phyloP scores from a whole-genome alignment of 2,329 filamentous ascomycete genomes.

The Fusarium chlamydosporum region DNA sequence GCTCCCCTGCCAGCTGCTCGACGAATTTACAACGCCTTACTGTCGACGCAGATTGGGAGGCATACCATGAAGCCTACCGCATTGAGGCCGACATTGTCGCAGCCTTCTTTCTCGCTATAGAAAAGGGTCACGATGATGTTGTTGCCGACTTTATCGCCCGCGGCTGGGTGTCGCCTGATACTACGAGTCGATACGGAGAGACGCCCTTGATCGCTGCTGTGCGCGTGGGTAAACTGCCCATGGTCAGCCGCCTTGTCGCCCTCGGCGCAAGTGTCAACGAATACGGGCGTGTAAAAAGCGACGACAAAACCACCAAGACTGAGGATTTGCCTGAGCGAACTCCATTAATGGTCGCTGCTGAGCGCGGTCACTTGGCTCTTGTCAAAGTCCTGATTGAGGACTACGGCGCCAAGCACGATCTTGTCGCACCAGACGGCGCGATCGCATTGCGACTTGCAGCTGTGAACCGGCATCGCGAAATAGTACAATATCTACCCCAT shows the following conservation, averaged over 20 bases:
- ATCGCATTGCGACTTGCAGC: constrained; percentile 63
- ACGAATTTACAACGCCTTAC: constrained; percentile 1
- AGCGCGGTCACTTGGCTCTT: constrained; percentile 57
- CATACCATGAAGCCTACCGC: constrained; percentile 21
- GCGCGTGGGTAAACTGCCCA: constrained; percentile 48
- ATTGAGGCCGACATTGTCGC: constrained; percentile 50
- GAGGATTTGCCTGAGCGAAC: constrained; percentile 55
- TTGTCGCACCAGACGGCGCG: constrained; percentile 62
- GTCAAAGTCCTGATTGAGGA: constrained; percentile 59
- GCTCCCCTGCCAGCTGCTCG: constrained; percentile 9
- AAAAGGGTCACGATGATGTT: constrained; percentile 47
- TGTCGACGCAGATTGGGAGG: background rate
- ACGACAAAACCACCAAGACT: background rate
- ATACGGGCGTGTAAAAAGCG: constrained; percentile 37
- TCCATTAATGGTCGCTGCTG: constrained; percentile 61
- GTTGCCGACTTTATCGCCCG: constrained; percentile 52
- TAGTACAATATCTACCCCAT: constrained; percentile 60
- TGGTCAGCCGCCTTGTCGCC: constrained; percentile 54
- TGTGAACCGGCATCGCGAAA: constrained; percentile 57
- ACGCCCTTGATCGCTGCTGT: constrained; percentile 58
- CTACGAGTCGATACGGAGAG: constrained; percentile 46
- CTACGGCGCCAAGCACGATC: constrained; percentile 59
- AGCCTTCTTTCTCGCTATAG: constrained; percentile 53
- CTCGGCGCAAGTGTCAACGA: constrained; percentile 56
- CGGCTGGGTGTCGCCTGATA: constrained; percentile 59